Conservation (phyloP, 1,284 basidiomycete genomes). For the Fistulina hepatica region DNA sequence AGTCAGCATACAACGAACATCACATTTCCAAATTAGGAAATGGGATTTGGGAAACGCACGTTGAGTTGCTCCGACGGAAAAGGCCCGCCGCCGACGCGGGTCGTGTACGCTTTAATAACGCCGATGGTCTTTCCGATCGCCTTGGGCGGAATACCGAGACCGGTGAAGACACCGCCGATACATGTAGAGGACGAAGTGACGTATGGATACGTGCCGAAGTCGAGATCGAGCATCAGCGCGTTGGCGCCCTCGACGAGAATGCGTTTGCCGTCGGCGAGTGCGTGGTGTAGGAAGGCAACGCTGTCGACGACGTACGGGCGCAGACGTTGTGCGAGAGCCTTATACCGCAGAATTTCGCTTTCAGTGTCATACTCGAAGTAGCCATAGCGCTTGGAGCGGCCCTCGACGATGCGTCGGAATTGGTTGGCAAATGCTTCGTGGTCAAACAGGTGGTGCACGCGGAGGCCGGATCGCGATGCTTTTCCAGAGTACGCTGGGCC, state of each 20-base stretch:
- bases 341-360: conserved; percentile 88
- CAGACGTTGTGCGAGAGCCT: conserved; percentile 80
- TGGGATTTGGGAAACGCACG: conserved; percentile 31
- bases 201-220: conserved; percentile 96
- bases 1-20: conserved; percentile 3
- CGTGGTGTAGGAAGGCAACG: conserved; percentile 76
- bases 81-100: conserved; percentile 92
- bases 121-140: conserved; percentile 80
- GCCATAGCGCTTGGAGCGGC: conserved; percentile 96
- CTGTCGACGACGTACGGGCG: conserved; percentile 86
- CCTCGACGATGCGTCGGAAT: conserved; percentile 94
- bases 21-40: background rate
- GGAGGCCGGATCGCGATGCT: conserved; percentile 90
- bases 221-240: conserved; percentile 95
- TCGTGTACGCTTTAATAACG: conserved; percentile 97
- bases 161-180: conserved; percentile 93
- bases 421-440: conserved; percentile 78
- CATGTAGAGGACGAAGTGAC: conserved; percentile 92
- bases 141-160: conserved; percentile 89
- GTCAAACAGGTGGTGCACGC: conserved; percentile 95
- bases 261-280: conserved; percentile 64
- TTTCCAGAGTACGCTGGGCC: conserved; percentile 98
- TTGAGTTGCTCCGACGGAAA: conserved; percentile 96
- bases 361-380: conserved; percentile 99
- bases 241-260: conserved; percentile 96